Evolutionary conservation across 1,284 basidiomycete genomes (phyloP).

Genomic region (Ceratobasidium theobromae): DNA sequence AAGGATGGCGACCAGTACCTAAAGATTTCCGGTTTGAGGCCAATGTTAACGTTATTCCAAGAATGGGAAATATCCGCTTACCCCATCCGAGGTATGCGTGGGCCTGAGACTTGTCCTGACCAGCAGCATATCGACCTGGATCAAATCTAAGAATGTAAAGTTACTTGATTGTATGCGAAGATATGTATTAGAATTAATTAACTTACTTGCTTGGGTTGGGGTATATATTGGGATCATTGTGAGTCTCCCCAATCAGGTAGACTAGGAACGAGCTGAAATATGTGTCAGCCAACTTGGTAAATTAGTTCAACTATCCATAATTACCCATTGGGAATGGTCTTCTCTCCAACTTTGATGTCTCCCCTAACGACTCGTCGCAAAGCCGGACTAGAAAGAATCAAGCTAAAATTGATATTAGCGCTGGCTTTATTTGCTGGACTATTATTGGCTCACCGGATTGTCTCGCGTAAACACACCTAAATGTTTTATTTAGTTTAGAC

Average conservation of each 20-base stretch:
- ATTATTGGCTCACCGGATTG: slow-evolving; percentile 17
- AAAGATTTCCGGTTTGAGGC: background rate
- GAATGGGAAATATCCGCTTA: background rate
- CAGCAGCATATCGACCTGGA: background rate
- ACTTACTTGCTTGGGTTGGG: slow-evolving; percentile 8
- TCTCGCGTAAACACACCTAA: slow-evolving; percentile 9
- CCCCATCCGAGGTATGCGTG: slow-evolving; percentile 22
- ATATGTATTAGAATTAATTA: background rate
- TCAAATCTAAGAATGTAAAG: background rate
- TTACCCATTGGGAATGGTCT: slow-evolving; percentile 16
- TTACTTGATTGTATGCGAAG: background rate
- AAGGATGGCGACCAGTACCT: slow-evolving; percentile 19
- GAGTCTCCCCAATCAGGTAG: background rate
- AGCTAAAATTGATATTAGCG: too few species aligned
- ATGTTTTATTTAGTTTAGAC: background rate
- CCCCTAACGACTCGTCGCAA: slow-evolving; percentile 1
- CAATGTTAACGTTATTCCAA: background rate
- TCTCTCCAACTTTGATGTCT: background rate
- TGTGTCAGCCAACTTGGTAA: background rate
- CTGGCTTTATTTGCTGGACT: too few species aligned
- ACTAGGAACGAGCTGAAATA: slow-evolving; percentile 4
- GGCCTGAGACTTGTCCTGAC: slow-evolving; percentile 13
- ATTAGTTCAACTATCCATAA: background rate
- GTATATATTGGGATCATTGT: slow-evolving; percentile 1
- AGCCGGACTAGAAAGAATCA: background rate